phyloP scores from a whole-genome alignment of 2,329 filamentous ascomycete species.

The Pezicula carpinea region DNA sequence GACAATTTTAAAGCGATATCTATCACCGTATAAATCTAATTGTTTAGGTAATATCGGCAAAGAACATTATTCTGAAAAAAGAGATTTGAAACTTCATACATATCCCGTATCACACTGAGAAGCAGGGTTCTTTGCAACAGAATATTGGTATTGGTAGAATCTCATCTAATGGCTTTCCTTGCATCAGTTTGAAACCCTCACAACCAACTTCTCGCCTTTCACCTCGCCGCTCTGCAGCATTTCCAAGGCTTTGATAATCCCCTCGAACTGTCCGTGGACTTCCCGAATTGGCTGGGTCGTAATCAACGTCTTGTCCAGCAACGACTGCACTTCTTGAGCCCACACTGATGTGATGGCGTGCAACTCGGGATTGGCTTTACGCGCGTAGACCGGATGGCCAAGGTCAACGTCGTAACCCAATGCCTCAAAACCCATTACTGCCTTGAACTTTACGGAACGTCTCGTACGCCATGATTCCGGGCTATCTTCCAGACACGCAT shows the following conservation, averaged over 20 bases:
- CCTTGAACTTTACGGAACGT: conserved; percentile 3
- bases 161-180: background rate
- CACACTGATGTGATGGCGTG: background rate
- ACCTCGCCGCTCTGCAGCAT: background rate
- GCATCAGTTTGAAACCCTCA: background rate
- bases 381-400: background rate
- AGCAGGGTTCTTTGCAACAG: background rate
- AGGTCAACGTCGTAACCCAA: background rate
- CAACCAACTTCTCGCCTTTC: background rate
- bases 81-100: too few relatives aligned
- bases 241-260: background rate
- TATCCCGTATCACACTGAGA: too few relatives aligned
- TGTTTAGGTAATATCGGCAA: too few relatives aligned
- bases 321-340: background rate
- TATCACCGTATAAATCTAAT: too few relatives aligned
- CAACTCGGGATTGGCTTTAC: background rate
- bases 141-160: background rate
- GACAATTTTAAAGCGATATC: too few relatives aligned
- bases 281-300: background rate
- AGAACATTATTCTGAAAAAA: too few relatives aligned
- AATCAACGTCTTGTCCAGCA: background rate
- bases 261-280: background rate
- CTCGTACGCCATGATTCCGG: conserved; percentile 20
- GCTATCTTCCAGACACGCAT: conserved; percentile 28
- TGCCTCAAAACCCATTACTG: background rate